These are phyloP conservation scores for Chlorella sp. DNA, from an alignment of 139 green algal genomes.

Conservation along the genomic window DNA sequence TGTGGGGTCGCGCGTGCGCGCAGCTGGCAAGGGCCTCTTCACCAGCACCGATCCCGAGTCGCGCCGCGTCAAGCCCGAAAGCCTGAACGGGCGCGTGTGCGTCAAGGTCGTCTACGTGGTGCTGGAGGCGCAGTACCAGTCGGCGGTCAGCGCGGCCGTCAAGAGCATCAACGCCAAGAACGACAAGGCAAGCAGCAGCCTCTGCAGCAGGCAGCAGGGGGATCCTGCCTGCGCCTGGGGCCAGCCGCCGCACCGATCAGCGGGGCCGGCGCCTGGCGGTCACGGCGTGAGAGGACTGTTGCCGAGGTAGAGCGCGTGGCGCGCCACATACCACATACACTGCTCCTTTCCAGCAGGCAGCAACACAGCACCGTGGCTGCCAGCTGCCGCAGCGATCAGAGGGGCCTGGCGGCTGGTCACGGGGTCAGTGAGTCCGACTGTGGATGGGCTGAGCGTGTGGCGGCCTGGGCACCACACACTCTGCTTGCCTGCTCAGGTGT, in stretches of 20 bases:
- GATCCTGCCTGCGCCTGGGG: not conserved
- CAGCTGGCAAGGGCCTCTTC: slow-evolving; percentile 73
- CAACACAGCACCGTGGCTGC: too few species aligned
- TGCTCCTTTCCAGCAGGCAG: too few species aligned
- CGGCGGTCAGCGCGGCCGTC: slow-evolving; percentile 73
- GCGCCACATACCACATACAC: too few species aligned
- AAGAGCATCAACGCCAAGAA: slow-evolving; percentile 86
- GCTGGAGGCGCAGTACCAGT: slow-evolving; percentile 98
- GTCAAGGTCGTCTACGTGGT: slow-evolving; percentile 97
- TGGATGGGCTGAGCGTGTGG: too few species aligned
- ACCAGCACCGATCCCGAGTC: slow-evolving; percentile 88
- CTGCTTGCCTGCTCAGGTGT: slow-evolving; percentile 47
- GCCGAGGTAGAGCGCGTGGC: too few species aligned
- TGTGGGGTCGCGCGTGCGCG: too few species aligned
- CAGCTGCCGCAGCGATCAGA: too few species aligned
- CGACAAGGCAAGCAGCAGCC: slow-evolving; percentile 39
- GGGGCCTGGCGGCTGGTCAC: too few species aligned
- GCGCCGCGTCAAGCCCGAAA: slow-evolving; percentile 68
- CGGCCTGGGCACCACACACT: not conserved
- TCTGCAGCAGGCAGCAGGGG: not conserved
- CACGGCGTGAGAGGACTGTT: too few species aligned
- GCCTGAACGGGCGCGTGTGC: slow-evolving; percentile 47
- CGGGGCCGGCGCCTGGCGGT: too few species aligned
- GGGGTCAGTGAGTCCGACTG: too few species aligned
- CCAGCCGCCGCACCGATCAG: not conserved